Percentiles rank a stretch among this genome's conserved stretches.
phyloP scores from a whole-genome alignment of 1,284 basidiomycete genomes.

The Naganishia cerealis region DNA sequence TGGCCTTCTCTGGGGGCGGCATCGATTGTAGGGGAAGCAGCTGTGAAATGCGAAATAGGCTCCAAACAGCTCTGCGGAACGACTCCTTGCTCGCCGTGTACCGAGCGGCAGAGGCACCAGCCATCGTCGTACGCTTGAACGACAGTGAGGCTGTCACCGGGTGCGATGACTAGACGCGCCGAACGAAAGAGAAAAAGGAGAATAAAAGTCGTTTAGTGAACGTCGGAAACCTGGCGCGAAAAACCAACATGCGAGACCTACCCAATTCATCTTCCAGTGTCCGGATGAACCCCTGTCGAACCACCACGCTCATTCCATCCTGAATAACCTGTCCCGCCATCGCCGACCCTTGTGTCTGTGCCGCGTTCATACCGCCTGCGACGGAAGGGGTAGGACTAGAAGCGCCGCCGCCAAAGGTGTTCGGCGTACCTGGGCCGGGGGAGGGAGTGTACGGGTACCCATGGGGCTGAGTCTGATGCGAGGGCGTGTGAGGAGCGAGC shows the following conservation, averaged over 20 bases:
- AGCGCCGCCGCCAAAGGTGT: neutral
- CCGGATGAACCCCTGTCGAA: slow-evolving; percentile 52
- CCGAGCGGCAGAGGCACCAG: slow-evolving; percentile 53
- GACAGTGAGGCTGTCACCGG: slow-evolving; percentile 52
- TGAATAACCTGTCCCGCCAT: slow-evolving; percentile 3
- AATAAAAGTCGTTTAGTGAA: neutral
- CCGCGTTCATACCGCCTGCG: neutral
- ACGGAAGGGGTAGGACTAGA: slow-evolving; percentile 4
- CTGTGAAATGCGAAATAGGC: slow-evolving; percentile 32
- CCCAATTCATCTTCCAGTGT: slow-evolving; percentile 53
- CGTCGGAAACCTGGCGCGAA: neutral
- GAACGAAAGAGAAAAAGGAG: neutral
- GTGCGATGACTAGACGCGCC: slow-evolving; percentile 46
- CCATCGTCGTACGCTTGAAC: slow-evolving; percentile 54
- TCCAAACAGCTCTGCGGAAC: slow-evolving; percentile 52
- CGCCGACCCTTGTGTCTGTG: neutral
- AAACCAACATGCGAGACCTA: slow-evolving; percentile 34
- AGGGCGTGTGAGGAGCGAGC: slow-evolving; percentile 12
- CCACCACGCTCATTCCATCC: slow-evolving; percentile 34
- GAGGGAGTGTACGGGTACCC: slow-evolving; percentile 9
- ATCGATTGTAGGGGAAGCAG: neutral
- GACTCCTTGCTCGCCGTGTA: slow-evolving; percentile 45
- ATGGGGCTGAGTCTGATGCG: slow-evolving; percentile 19
- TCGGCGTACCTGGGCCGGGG: slow-evolving; percentile 4
- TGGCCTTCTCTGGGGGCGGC: neutral